These are phyloP conservation scores for Alternaria triticimaculans DNA, from an alignment of 2,329 filamentous ascomycete species.

Conservation along the genomic window DNA sequence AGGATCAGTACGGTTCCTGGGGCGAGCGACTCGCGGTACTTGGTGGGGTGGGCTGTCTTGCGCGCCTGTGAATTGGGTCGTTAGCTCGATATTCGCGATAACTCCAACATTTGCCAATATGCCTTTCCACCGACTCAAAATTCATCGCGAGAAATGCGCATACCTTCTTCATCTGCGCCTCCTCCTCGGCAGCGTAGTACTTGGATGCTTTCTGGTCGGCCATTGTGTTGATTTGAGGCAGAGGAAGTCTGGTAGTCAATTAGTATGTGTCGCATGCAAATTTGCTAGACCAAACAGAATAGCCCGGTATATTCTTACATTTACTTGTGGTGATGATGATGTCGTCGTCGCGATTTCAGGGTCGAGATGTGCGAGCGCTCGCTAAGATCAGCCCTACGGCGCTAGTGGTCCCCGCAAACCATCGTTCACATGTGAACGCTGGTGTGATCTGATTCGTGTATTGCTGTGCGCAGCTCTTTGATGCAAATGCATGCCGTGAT, in stretches of 20 bases:
- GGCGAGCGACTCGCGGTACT: slow-evolving; percentile 86
- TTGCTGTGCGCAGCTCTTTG: no score
- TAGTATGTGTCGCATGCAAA: not conserved
- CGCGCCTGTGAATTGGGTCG: slow-evolving; percentile 69
- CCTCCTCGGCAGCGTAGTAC: slow-evolving; percentile 97
- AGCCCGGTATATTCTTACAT: not conserved
- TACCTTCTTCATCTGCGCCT: slow-evolving; percentile 90
- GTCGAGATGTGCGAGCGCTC: slow-evolving; percentile 28
- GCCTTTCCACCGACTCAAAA: no score
- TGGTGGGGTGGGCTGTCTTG: slow-evolving; percentile 89
- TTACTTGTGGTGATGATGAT: slow-evolving; percentile 17
- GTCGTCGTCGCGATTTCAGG: slow-evolving; percentile 30
- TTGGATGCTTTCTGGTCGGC: slow-evolving; percentile 82
- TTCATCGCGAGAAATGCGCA: slow-evolving; percentile 53
- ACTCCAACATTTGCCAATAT: no score
- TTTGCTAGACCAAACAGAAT: not conserved
- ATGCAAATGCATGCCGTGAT: not conserved
- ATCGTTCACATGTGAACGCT: slow-evolving; percentile 1
- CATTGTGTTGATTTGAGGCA: slow-evolving; percentile 22
- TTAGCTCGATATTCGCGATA: slow-evolving; percentile 8
- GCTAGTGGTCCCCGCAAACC: slow-evolving; percentile 18
- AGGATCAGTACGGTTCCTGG: slow-evolving; percentile 97
- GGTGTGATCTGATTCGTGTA: no score
- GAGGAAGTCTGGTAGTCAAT: slow-evolving; percentile 8
- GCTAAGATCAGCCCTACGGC: slow-evolving; percentile 27